Conservation (phyloP, 257 asterid species). For the Rhazya stricta region DNA sequence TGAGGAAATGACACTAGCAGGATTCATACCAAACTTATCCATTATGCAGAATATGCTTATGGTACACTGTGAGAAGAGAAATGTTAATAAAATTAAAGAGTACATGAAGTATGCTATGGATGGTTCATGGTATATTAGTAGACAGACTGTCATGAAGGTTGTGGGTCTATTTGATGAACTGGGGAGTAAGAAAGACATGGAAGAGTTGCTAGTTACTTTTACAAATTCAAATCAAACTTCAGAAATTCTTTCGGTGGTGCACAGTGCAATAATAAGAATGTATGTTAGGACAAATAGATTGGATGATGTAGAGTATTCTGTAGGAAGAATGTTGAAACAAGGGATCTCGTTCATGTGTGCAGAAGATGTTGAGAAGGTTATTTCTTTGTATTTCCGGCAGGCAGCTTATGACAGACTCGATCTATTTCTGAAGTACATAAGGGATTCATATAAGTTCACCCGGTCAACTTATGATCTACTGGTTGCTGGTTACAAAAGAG, state of each 20-base stretch:
- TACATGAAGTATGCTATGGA: slow-evolving; percentile 20
- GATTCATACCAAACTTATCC: slow-evolving; percentile 26
- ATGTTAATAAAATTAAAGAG: slow-evolving; percentile 20
- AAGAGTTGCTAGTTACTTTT: slow-evolving; percentile 30
- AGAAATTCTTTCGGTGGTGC: slow-evolving; percentile 32
- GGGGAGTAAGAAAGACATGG: slow-evolving; percentile 35
- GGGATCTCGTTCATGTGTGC: slow-evolving; percentile 27
- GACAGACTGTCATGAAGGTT: slow-evolving; percentile 13
- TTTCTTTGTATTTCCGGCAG: slow-evolving; percentile 41
- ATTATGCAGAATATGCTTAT: slow-evolving; percentile 29
- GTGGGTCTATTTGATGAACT: slow-evolving; percentile 24
- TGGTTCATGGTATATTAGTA: slow-evolving; percentile 15
- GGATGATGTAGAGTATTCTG: slow-evolving; percentile 47
- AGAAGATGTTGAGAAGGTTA: slow-evolving; percentile 47
- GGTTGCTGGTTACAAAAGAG: slow-evolving; percentile 46
- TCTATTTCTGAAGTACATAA: slow-evolving; percentile 33
- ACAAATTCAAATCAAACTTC: slow-evolving; percentile 21
- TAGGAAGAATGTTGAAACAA: slow-evolving; percentile 20
- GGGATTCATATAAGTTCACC: slow-evolving; percentile 26
- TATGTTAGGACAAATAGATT: slow-evolving; percentile 33
- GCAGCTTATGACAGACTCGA: slow-evolving; percentile 44
- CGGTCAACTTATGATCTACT: slow-evolving; percentile 38
- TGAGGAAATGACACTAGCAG: slow-evolving; percentile 35
- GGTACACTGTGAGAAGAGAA: slow-evolving; percentile 28
- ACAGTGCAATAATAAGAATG: slow-evolving; percentile 31